Evolutionary conservation across 2,329 filamentous ascomycete species (phyloP).

Genomic region (Diaporthe sp.): DNA sequence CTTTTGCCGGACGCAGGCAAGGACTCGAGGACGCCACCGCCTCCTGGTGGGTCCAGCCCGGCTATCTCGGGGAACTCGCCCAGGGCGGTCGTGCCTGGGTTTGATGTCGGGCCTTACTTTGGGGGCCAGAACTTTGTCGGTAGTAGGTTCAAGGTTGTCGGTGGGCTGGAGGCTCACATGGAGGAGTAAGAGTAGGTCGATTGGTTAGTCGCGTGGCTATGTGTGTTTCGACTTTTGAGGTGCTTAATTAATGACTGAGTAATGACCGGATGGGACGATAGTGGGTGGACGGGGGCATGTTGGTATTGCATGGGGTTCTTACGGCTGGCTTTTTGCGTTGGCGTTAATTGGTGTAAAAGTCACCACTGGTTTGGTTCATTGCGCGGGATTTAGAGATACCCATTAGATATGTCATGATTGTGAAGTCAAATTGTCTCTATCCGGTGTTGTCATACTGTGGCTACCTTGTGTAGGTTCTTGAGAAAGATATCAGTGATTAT

Average conservation of each 20-base stretch:
- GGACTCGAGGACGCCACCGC: not conserved
- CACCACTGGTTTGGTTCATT: not conserved
- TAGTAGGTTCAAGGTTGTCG: slow-evolving; percentile 37
- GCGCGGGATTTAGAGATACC: slow-evolving; percentile 34
- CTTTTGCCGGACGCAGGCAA: not conserved
- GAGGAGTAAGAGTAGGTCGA: slow-evolving; percentile 39
- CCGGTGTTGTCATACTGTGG: not conserved
- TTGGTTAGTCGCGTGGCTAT: not conserved
- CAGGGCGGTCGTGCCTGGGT: slow-evolving; percentile 2
- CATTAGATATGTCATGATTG: slow-evolving; percentile 23
- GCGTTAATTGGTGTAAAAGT: slow-evolving; percentile 10
- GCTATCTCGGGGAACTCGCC: slow-evolving; percentile 9
- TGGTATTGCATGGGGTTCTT: slow-evolving; percentile 3
- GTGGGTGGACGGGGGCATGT: not conserved
- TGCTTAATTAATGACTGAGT: not conserved
- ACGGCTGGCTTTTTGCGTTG: slow-evolving; percentile 1
- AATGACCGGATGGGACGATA: not conserved
- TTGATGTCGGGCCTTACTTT: slow-evolving; percentile 37
- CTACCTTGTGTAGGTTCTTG: not conserved
- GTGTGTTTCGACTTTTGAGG: not conserved
- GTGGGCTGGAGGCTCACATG: slow-evolving; percentile 41
- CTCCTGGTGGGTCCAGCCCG: not conserved
- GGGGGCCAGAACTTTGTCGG: slow-evolving; percentile 36
- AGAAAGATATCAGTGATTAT: not conserved
- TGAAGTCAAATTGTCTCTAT: not conserved